These are phyloP conservation scores for Sutorius australiensis DNA, from an alignment of 768 basidiomycete species.

Conservation along the genomic window DNA sequence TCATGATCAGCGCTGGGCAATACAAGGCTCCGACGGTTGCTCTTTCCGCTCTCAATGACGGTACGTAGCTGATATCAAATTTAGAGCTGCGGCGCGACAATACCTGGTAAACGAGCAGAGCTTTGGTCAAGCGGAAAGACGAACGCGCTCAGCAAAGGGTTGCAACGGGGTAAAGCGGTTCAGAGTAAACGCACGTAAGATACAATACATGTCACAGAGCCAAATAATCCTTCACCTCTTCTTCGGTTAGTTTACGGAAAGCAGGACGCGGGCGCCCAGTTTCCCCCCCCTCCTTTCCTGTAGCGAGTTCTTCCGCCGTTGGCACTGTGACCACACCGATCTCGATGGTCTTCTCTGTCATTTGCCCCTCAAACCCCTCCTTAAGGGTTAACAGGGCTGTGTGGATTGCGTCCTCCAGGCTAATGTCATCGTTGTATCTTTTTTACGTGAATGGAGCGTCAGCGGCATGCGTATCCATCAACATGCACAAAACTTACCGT, in stretches of 20 bases:
- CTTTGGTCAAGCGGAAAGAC: constrained; percentile 7
- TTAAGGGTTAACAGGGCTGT: constrained; percentile 96
- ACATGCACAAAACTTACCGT: constrained; percentile 54
- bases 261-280: constrained; percentile 76
- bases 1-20: constrained; percentile 26
- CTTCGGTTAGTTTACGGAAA: constrained; percentile 93
- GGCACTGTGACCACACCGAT: constrained; percentile 95
- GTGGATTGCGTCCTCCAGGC: constrained; percentile 97
- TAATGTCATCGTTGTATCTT: constrained; percentile 97
- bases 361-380: constrained; percentile 99
- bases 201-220: constrained; percentile 55
- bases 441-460: constrained; percentile 41
- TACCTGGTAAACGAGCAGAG: constrained; percentile 2
- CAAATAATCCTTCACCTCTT: constrained; percentile 95
- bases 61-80: constrained; percentile 5
- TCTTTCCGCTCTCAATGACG: constrained; percentile 7
- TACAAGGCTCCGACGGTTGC: constrained; percentile 6
- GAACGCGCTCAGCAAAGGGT: constrained; percentile 15
- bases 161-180: constrained; percentile 6
- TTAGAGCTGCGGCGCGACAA: constrained; percentile 2
- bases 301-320: constrained; percentile 52
- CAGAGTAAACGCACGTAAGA: constrained; percentile 30
- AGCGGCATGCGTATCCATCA: constrained; percentile 16
- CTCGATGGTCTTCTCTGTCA: constrained; percentile 99
- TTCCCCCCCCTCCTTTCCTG: constrained; percentile 63